Evolutionary conservation across 352 stramenopile species (phyloP).

Genomic region (Stramenopiles sp.): DNA sequence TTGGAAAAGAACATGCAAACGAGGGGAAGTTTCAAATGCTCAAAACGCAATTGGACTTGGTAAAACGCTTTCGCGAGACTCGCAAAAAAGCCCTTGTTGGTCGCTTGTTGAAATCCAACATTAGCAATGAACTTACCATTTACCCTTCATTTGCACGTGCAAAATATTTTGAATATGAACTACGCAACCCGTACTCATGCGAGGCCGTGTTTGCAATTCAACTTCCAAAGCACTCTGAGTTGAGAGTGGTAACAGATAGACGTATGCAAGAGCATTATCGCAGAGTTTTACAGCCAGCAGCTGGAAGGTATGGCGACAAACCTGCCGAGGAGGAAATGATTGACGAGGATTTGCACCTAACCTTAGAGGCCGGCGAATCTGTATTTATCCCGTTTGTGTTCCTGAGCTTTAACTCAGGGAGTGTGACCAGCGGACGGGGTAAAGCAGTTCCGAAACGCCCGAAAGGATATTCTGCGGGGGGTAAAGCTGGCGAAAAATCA

Average conservation of each 20-base stretch:
- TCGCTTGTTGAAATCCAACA: constrained; percentile 55
- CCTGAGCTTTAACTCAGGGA: constrained; percentile 38
- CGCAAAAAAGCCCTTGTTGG: constrained; percentile 78
- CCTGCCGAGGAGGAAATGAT: constrained; percentile 74
- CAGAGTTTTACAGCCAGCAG: constrained; percentile 36
- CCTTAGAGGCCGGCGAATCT: constrained; percentile 53
- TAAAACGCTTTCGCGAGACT: constrained; percentile 72
- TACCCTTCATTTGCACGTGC: constrained; percentile 50
- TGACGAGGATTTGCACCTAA: constrained; percentile 50
- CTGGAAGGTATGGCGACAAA: constrained; percentile 20
- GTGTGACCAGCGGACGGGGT: constrained; percentile 19
- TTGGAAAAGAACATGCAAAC: constrained; percentile 11
- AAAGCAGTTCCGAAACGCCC: constrained; percentile 11
- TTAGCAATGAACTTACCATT: constrained; percentile 54
- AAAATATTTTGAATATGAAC: constrained; percentile 61
- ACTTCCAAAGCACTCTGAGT: constrained; percentile 32
- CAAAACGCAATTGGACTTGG: constrained; percentile 53
- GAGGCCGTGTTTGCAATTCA: constrained; percentile 69
- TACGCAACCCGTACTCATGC: constrained; percentile 68
- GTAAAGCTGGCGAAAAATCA: constrained; percentile 15
- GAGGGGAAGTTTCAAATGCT: constrained; percentile 17
- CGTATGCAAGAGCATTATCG: constrained; percentile 62
- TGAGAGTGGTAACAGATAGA: constrained; percentile 49
- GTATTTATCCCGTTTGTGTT: constrained; percentile 61
- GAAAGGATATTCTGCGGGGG: constrained; percentile 3